Base-by-base conservation (phyloP, 768 basidiomycete genomes). In the Tylopilus vinaceipallidus region DNA sequence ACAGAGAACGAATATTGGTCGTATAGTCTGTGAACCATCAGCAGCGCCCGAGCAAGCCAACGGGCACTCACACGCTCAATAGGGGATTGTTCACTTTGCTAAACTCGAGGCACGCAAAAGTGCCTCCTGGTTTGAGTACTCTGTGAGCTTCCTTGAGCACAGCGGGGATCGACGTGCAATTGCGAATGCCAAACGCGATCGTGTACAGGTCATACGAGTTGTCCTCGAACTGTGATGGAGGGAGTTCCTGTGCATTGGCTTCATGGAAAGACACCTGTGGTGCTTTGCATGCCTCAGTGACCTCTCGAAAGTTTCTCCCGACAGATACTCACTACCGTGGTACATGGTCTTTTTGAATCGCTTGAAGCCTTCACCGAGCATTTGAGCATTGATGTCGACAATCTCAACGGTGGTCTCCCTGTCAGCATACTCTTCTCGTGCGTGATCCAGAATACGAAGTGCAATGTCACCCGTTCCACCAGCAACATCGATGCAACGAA, bases 391-490 rank as follows among this genome's bases (percentile, higher is more conserved):
- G 66, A 99, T 92, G 61, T 99, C 97, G 41, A 93, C 87, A 42
- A 98, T 79, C 42, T 90, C 86, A 0, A 98, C 93, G 34, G 77
- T 81, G 2, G 91, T 88, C 65, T 95, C 92, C 57, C 97, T 76
- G 70, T 95, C 94, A 2, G 86, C 88, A 62, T 92, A 87, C 48
- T 86, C 85, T 63, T 94, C 91, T 47, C 91, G 75, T 9, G 92
- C 94, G 58, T 88, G 77, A 73, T 99, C 94, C 43, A 99, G 74
- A 52, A 99, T 90, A 24, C 95, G 81, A 49, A 97, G 76, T 1
- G 97, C 97, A 63, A 99, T 95, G 74, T 99, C 97, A 17, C 97
- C 92, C 14, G 95, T 99, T 41, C 97, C 97, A 19, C 97, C 97
- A 1, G 95, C 97, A 26, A 98, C 91, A 64, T 99, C 97, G 47